phyloP scores from a whole-genome alignment of 371 early-diverging fungal genomes.

The Actinomortierella ambigua region DNA sequence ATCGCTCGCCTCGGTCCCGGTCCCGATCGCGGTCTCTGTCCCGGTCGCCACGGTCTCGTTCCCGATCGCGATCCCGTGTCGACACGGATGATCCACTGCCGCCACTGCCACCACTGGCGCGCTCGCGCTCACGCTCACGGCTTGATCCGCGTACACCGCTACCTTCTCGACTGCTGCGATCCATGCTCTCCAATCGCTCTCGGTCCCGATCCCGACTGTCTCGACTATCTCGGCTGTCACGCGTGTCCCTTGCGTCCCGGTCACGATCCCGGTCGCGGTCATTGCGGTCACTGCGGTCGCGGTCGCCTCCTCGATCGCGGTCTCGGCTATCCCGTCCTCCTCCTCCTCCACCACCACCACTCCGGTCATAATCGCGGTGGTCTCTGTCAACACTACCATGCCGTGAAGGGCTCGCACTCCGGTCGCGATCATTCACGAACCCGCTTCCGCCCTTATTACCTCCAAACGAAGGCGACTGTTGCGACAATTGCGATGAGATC shows the following conservation, averaged over 20 bases:
- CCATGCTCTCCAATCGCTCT: constrained; percentile 17
- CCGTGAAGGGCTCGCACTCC: constrained; percentile 30
- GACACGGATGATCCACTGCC: no score
- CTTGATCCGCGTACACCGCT: constrained; percentile 23
- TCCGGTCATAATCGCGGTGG: constrained; percentile 16
- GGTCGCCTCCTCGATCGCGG: constrained; percentile 14
- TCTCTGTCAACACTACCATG: constrained; percentile 21
- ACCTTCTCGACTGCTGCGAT: constrained; percentile 24
- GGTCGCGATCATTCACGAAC: constrained; percentile 19
- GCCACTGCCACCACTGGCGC: no score
- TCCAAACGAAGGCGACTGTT: constrained; percentile 13
- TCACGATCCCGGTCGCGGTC: constrained; percentile 7
- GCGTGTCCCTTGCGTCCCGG: no score
- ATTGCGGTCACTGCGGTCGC: constrained; percentile 11
- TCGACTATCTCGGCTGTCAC: background rate
- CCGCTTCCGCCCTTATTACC: constrained; percentile 5
- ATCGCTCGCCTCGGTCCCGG: constrained; percentile 9
- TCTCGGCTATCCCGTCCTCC: constrained; percentile 19
- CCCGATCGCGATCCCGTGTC: constrained; percentile 25
- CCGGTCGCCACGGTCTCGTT: constrained; percentile 16
- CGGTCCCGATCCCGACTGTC: constrained; percentile 22
- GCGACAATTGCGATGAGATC: background rate
- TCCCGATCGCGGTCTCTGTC: constrained; percentile 26
- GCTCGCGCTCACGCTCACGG: constrained; percentile 26
- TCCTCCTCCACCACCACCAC: constrained; percentile 10